These are phyloP conservation scores for Aristolochia contorta DNA, from an alignment of 164 flowering plant species.

Conservation along the genomic window DNA sequence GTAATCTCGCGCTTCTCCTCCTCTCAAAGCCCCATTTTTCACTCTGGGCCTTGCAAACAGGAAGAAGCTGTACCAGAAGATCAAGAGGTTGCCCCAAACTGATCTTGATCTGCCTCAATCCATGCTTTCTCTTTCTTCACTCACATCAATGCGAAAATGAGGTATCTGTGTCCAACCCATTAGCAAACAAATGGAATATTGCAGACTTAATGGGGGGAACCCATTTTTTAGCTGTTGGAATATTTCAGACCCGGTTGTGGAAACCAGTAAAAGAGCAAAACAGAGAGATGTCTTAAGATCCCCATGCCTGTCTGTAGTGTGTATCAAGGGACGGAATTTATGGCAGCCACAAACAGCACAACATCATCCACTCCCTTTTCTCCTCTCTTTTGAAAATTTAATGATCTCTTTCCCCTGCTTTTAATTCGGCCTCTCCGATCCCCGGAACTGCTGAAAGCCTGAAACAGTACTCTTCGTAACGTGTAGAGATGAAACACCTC, in stretches of 20 bases:
- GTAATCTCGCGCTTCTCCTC: slow-evolving; percentile 15
- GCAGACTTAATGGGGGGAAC: slow-evolving; percentile 11
- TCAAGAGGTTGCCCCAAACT: neutral
- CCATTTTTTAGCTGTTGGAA: slow-evolving; percentile 13
- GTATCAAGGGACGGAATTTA: slow-evolving; percentile 5
- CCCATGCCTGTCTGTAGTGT: slow-evolving; percentile 13
- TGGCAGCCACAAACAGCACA: neutral
- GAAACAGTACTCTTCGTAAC: slow-evolving; percentile 7
- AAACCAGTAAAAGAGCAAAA: slow-evolving; percentile 16
- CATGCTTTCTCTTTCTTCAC: slow-evolving; percentile 11
- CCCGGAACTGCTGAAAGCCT: slow-evolving; percentile 10
- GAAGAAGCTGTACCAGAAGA: too few relatives aligned
- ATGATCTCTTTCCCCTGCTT: neutral
- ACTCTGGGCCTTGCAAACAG: neutral
- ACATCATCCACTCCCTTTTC: neutral
- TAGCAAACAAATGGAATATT: slow-evolving; percentile 21
- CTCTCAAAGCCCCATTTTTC: neutral
- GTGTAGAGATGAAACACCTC: slow-evolving; percentile 15
- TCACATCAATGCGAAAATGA: slow-evolving; percentile 20
- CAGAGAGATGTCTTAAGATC: slow-evolving; percentile 7
- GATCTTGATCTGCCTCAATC: neutral
- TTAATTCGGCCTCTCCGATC: neutral
- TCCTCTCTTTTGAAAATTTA: neutral
- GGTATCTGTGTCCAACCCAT: slow-evolving; percentile 22
- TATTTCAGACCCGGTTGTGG: slow-evolving; percentile 18